These are phyloP conservation scores for Salix caprea DNA, from an alignment of 345 rosid species.

Conservation along the genomic window DNA sequence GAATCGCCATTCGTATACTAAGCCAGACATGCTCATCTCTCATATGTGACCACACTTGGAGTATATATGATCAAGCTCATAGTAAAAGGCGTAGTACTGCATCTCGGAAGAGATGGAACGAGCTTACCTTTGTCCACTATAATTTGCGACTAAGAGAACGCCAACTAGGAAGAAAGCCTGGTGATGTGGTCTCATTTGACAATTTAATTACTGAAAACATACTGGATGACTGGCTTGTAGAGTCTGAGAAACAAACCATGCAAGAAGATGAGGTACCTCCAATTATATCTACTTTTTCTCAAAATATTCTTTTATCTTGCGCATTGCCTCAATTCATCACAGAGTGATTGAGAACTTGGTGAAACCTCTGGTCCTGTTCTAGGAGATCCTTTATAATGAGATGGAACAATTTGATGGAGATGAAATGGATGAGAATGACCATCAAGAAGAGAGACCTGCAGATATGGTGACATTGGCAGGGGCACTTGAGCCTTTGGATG, in stretches of 20 bases:
- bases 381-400: constrained; percentile 49
- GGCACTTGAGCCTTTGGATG: constrained; percentile 38
- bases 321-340: constrained; percentile 1
- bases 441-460: constrained; percentile 36
- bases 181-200: constrained; percentile 45
- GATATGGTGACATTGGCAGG: constrained; percentile 38
- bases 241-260: constrained; percentile 35
- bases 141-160: constrained; percentile 62
- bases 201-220: constrained; percentile 44
- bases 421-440: constrained; percentile 42
- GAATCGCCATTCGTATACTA: constrained; percentile 73
- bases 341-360: neutral
- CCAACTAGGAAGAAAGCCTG: constrained; percentile 35
- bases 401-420: constrained; percentile 42
- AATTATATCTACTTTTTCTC: neutral
- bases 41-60: constrained; percentile 76
- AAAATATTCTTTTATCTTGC: neutral
- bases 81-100: constrained; percentile 48
- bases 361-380: constrained; percentile 15
- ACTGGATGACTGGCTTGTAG: constrained; percentile 63
- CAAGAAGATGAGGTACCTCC: constrained; percentile 61
- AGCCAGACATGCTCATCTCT: constrained; percentile 82
- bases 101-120: constrained; percentile 52
- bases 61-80: constrained; percentile 55
- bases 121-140: constrained; percentile 68